Percentiles rank a stretch among this genome's conserved stretches.
Evolutionary conservation across 2,329 filamentous ascomycete species (phyloP).

Genomic region (Ophiocordyceps camponoti-rufipedis): DNA sequence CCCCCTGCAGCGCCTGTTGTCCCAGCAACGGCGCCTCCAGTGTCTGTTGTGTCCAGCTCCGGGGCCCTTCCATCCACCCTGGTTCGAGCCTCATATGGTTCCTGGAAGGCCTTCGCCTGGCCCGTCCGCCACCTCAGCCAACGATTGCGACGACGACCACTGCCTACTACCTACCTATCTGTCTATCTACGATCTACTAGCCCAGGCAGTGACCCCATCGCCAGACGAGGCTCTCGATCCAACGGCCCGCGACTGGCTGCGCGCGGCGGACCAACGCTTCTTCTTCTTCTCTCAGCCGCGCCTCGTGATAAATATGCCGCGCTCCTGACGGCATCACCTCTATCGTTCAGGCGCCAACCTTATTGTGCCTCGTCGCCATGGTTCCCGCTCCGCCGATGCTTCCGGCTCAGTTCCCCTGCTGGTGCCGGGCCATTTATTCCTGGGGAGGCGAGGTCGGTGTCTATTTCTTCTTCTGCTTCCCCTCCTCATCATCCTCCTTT

Average conservation of each 20-base stretch:
- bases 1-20: neutral
- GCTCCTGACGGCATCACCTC: neutral
- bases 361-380: conserved; percentile 19
- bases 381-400: conserved; percentile 38
- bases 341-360: neutral
- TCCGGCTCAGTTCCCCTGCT: conserved; percentile 71
- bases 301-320: neutral
- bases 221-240: neutral
- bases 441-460: conserved; percentile 65
- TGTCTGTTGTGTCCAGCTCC: neutral
- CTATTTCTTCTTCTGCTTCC: neutral
- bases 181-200: too few species aligned
- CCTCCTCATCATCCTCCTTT: neutral
- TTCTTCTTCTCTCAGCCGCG: neutral
- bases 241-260: neutral
- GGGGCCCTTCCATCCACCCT: neutral
- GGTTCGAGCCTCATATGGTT: neutral
- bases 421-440: conserved; percentile 80
- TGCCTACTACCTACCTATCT: too few species aligned
- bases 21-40: neutral
- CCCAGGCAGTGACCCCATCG: neutral
- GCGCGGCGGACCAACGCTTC: neutral
- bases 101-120: neutral
- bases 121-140: neutral
- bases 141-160: too few species aligned